Base-by-base conservation (phyloP, 192 early-diverging fungal genomes). In the Gigaspora rosea region DNA sequence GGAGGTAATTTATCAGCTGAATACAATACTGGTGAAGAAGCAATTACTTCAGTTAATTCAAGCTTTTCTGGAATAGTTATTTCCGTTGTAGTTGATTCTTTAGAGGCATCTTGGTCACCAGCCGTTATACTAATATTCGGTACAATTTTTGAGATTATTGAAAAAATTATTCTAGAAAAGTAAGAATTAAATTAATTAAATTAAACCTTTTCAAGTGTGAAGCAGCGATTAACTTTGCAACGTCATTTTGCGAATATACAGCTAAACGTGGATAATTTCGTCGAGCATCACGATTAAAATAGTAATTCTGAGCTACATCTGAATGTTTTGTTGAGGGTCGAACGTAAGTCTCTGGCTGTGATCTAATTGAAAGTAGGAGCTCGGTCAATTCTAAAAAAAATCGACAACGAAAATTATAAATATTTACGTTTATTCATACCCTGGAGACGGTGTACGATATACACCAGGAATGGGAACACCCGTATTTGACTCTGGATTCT, bases 251-350 rank as follows among this genome's bases (percentile, higher is more conserved):
- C 27, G 90, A 92, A 77, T 94, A 96, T 15, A 94, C 88, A 57
- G 91, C 91, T 8, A 93, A 87, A 71, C 92, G 92, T 66, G 97
- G 97, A 83, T 94, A 97, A 83, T 94, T 92, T 81, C 97, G 91
- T 78, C 97, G 90, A 75, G 87, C 86, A 83, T 98, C 97, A 63
- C 95, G 93, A 80, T 91, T 89, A 83, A 87, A 97, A 86, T 98
- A 98, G 75, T 90, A 90, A 88, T 97, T 96, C 81, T 92, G 86
- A 69, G 88, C 88, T 41, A 98, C 83, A 68, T 87, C 86, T 71
- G 89, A 91, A 65, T 88, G 88, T 4, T 87, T 73, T 0, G 91
- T 83, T 64, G 85, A 81, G 48, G 84, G 82, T 32, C 82, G 85
- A 35, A 81, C 86, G 78, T 85, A 84, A 77, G 84, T 88, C 79